Evolutionary conservation across 768 basidiomycete genomes (phyloP).

Genomic region (Lactarius akahatsu): DNA sequence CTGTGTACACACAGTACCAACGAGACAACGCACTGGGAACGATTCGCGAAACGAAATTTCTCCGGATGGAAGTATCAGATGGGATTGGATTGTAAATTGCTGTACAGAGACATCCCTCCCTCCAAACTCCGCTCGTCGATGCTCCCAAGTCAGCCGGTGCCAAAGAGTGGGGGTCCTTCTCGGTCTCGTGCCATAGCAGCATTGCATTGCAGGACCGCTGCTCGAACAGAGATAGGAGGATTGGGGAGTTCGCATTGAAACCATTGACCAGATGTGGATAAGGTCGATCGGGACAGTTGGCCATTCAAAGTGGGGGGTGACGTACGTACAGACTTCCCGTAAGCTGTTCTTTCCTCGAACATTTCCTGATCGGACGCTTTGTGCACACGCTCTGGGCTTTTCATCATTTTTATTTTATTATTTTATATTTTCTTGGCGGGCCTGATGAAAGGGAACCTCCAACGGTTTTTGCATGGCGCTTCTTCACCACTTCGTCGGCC

Average conservation of each 20-base stretch:
- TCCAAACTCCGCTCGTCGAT: constrained; percentile 2
- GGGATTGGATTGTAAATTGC: not conserved
- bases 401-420: not conserved
- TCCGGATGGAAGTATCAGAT: not conserved
- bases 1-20: not conserved
- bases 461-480: not conserved
- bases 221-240: not conserved
- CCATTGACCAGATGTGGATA: constrained; percentile 1
- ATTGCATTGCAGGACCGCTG: not conserved
- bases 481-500: not conserved
- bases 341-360: not conserved
- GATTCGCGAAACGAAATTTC: constrained; percentile 2
- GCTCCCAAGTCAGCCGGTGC: not conserved
- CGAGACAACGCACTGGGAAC: not conserved
- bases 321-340: constrained; percentile 3
- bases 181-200: not conserved
- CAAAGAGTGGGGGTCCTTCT: not conserved
- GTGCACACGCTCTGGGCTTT: not conserved
- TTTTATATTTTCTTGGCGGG: not conserved
- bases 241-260: not conserved
- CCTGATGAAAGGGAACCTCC: not conserved
- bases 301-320: not conserved
- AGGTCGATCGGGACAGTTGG: not conserved
- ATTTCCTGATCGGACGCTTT: constrained; percentile 3
- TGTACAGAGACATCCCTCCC: not conserved